Base-by-base conservation (phyloP, 176 grass and related monocot genomes). In the Rhipidocladum racemiflorum region DNA sequence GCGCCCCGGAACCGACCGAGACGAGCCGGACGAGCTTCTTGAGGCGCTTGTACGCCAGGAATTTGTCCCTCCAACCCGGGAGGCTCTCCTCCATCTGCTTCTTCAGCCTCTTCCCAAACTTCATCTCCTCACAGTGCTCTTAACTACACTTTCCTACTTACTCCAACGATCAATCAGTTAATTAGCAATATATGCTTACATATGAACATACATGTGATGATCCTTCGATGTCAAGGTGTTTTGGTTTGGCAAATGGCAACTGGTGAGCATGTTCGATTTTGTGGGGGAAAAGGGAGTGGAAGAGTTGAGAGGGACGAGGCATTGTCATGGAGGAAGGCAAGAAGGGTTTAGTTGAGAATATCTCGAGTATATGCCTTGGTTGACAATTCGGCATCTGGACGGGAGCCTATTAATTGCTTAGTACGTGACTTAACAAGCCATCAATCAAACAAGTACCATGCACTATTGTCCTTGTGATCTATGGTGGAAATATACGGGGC, bases 41-140 rank as follows among this genome's bases (percentile, higher is more conserved):
- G 65, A 97, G 94, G 49, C 91, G 75, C 84, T 97, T 97, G 75
- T 91, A 97, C 32, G 79, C 85, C 40, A 94, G 48, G 81, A 97
- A 97, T 74, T 97, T 90, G 73, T 94, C 89, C 71, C 85, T 90
- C 89, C 94, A 97, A 70, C 93, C 94, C 29, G 89, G 91, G 40
- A 97, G 88, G 61, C 91, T 97, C 82, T 90, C 85, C 70, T 94
- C 79, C 46, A 97, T 87, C 81, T 94, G 94, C 62, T 83, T 85
- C 77, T 87, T 88, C 8, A 97, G 83, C 53, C 91, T 90, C 91
- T 94, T 97, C 69, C 94, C 89, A 36, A 94, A 94, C 75, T 94
- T 97, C 94, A 97, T 92, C 77, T 61, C 15, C 21, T 43, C 4
- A 25, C 69, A 30, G 3, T 29, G 30, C 63, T 65, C 69, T 29